Base-by-base conservation (phyloP, 2,329 filamentous ascomycete species). In the Canariomyces notabilis region DNA sequence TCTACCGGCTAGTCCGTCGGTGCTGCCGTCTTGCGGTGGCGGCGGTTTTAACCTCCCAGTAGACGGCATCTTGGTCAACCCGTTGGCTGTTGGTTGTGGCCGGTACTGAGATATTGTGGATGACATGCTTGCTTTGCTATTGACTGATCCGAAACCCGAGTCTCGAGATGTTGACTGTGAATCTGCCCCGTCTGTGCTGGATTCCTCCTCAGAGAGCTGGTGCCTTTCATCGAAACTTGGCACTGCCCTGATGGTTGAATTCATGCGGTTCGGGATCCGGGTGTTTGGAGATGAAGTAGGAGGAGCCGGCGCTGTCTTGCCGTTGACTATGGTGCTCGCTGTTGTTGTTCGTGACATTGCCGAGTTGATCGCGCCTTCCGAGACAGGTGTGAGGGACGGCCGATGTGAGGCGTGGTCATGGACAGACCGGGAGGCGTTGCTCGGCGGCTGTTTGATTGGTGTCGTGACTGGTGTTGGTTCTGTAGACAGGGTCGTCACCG, bases 241-340 rank as follows among this genome's bases (percentile, higher is more conserved):
- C 31, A 82, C 77, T 44, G 75, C 72, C 51, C 78, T 75, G 51
- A 82, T 81, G 22, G 77, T 79, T 56, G 69, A 67, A 44, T 65
- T 59, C 52, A 64, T 67, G 43, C 65, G 62, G 47, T 57, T 57
- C 35, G 64, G 60, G 40, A 55, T 54, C 42, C 41, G 46, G 11
- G 41, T 50, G 5, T 45, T 46, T 21, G 50, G 47, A 29, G 45
- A 51, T 12, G 50, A 42, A 33, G 46, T 34, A 21, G 45, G 15
- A 12, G 50, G 43, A 9, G 55, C 44, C 15, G 57, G 49, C 1
- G 49, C 47, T 11, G 54, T 42, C 50, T 64, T 66, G 37, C 56
- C 50, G 49, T 61, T 59, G 48, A 51, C 43, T 49, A 49, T 54
- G 50, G 53, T 58, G 59, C n/a, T n/a, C n/a, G n/a, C n/a, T n/a